These are phyloP conservation scores for Zostera marina DNA, from an alignment of 116 monocot species.

Conservation along the genomic window DNA sequence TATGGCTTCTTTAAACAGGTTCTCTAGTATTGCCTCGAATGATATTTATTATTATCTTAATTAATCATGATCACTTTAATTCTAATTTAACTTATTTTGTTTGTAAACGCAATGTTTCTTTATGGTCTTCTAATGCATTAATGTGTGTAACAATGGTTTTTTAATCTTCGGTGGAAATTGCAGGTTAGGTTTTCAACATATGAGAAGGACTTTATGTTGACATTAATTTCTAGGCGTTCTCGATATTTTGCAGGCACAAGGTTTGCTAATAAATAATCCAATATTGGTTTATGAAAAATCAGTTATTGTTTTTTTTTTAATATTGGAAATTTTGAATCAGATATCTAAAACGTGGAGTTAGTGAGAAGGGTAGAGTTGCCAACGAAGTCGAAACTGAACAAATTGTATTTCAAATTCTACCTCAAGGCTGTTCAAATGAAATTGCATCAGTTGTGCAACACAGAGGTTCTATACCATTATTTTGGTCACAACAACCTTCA, in stretches of 20 bases:
- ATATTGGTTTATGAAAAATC: no score
- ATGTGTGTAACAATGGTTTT: not conserved
- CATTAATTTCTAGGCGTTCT: conserved; percentile 75
- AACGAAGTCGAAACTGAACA: conserved; percentile 89
- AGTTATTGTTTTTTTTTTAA: not conserved
- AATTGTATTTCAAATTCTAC: conserved; percentile 38
- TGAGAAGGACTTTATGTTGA: conserved; percentile 3
- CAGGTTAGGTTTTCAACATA: not conserved
- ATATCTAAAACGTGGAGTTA: conserved; percentile 72
- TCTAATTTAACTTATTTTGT: not conserved
- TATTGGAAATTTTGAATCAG: conserved; percentile 24
- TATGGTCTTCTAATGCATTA: no score
- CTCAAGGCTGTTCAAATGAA: conserved; percentile 23
- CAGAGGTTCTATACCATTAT: conserved; percentile 73
- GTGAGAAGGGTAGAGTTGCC: conserved; percentile 59
- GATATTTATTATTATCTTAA: not conserved
- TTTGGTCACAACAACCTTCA: conserved; percentile 74
- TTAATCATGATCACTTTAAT: not conserved
- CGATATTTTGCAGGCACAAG: conserved; percentile 71
- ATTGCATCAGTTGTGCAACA: conserved; percentile 63
- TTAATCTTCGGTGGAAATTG: not conserved
- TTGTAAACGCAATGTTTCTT: no score
- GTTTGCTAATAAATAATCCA: not conserved
- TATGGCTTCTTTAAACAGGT: conserved; percentile 67
- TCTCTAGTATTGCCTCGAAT: not conserved